Conservation (phyloP, 2,329 filamentous ascomycete species). For the Ascochyta koolunga region DNA sequence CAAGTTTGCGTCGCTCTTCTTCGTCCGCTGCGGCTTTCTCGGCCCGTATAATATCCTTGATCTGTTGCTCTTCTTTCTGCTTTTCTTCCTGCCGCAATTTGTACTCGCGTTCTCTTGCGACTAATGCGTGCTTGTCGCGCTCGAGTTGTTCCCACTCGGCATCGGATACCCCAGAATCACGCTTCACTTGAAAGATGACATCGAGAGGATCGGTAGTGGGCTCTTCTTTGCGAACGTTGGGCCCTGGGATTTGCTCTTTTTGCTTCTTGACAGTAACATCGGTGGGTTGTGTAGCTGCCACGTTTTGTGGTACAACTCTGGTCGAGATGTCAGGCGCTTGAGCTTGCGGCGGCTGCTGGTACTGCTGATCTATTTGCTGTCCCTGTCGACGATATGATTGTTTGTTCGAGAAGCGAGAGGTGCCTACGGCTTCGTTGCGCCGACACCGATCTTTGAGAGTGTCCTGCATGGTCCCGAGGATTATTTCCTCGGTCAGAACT, state of each 20-base stretch:
- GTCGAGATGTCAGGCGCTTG: conserved; percentile 5
- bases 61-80: conserved; percentile 22
- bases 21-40: conserved; percentile 36
- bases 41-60: conserved; percentile 36
- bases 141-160: conserved; percentile 67
- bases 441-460: conserved; percentile 44
- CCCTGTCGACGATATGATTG: neutral
- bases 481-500: conserved; percentile 27
- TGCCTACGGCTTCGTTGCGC: conserved; percentile 28
- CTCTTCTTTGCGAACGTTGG: neutral
- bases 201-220: conserved; percentile 17
- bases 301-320: conserved; percentile 1
- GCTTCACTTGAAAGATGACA: conserved; percentile 27
- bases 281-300: neutral
- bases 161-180: conserved; percentile 66
- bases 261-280: conserved; percentile 4
- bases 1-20: conserved; percentile 26
- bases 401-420: conserved; percentile 12
- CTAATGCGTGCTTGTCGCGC: conserved; percentile 50
- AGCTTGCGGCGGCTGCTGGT: conserved; percentile 11
- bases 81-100: conserved; percentile 43
- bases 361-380: conserved; percentile 8
- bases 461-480: conserved; percentile 35
- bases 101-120: conserved; percentile 44
- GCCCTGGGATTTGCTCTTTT: conserved; percentile 1